phyloP scores from a whole-genome alignment of 257 asterid genomes.

The Solanum raphanifolium region DNA sequence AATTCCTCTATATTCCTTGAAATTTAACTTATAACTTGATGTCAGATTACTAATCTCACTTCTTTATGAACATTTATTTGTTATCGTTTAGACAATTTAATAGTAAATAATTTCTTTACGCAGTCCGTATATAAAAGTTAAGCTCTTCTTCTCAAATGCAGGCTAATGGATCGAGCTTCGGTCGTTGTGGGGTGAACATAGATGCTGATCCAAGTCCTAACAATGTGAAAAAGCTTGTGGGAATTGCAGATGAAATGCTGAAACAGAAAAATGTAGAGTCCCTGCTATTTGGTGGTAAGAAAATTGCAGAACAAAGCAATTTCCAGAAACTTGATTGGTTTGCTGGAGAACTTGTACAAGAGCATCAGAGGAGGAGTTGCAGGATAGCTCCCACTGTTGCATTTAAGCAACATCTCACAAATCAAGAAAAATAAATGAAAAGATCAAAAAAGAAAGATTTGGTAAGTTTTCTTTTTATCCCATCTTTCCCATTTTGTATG shows the following conservation, averaged over 20 bases:
- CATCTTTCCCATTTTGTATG: not conserved
- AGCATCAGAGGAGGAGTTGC: constrained; percentile 81
- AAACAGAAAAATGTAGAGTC: constrained; percentile 66
- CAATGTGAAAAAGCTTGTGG: constrained; percentile 40
- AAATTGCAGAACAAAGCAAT: constrained; percentile 57
- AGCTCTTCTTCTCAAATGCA: constrained; percentile 2
- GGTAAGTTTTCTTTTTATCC: constrained; percentile 21
- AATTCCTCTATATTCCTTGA: not conserved
- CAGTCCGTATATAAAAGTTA: not conserved
- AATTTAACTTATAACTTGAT: not conserved
- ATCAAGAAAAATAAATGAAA: not conserved
- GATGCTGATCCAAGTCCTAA: constrained; percentile 66
- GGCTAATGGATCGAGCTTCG: constrained; percentile 66
- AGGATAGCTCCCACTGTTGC: constrained; percentile 77
- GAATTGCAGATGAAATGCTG: constrained; percentile 71
- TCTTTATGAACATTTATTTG: not conserved
- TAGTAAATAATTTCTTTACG: not conserved
- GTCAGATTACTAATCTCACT: not conserved
- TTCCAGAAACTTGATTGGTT: constrained; percentile 65
- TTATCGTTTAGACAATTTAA: not conserved
- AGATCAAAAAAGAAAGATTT: not conserved
- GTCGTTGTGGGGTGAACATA: constrained; percentile 37
- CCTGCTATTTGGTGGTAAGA: constrained; percentile 55
- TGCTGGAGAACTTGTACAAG: constrained; percentile 72
- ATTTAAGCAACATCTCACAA: constrained; percentile 43